Evolutionary conservation across 2,329 filamentous ascomycete species (phyloP).

Genomic region (Fusarium dimerum): DNA sequence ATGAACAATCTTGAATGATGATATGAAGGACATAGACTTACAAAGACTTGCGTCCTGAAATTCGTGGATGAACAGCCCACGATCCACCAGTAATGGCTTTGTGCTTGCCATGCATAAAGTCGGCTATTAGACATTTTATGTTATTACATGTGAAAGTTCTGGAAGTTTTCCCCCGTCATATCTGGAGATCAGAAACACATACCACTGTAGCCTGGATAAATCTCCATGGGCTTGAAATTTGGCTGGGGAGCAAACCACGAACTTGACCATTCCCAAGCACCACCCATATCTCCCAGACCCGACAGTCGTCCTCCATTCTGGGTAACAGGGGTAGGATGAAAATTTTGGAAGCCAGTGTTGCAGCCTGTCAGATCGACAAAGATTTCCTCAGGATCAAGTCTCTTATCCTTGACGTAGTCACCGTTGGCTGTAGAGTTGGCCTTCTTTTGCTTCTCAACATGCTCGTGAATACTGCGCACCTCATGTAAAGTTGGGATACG

Average conservation of each 20-base stretch:
- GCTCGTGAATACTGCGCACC: slow-evolving; percentile 13
- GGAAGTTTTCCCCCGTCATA: no score
- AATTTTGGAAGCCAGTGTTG: slow-evolving; percentile 13
- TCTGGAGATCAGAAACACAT: no score
- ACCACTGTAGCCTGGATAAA: slow-evolving; percentile 19
- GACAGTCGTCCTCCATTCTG: slow-evolving; percentile 8
- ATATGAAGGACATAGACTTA: neutral
- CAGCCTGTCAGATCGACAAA: slow-evolving; percentile 4
- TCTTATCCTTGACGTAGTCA: no score
- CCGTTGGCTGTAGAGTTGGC: neutral
- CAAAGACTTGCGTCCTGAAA: slow-evolving; percentile 16
- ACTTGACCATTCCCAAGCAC: slow-evolving; percentile 16
- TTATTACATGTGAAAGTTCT: no score
- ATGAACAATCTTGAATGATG: neutral
- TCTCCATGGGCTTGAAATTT: slow-evolving; percentile 15
- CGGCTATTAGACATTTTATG: no score
- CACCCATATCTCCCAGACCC: slow-evolving; percentile 12
- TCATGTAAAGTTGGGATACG: slow-evolving; percentile 14
- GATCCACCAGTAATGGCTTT: slow-evolving; percentile 11
- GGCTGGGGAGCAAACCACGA: slow-evolving; percentile 7
- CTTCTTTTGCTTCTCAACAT: slow-evolving; percentile 2
- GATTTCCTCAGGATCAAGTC: neutral
- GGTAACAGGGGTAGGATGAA: slow-evolving; percentile 8
- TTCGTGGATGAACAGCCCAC: slow-evolving; percentile 15
- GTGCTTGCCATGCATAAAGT: slow-evolving; percentile 21